Evolutionary conservation across 139 green algal genomes (phyloP), one percentile per base, ranked within the genome.

Genomic region (Closterium sp.): DNA sequence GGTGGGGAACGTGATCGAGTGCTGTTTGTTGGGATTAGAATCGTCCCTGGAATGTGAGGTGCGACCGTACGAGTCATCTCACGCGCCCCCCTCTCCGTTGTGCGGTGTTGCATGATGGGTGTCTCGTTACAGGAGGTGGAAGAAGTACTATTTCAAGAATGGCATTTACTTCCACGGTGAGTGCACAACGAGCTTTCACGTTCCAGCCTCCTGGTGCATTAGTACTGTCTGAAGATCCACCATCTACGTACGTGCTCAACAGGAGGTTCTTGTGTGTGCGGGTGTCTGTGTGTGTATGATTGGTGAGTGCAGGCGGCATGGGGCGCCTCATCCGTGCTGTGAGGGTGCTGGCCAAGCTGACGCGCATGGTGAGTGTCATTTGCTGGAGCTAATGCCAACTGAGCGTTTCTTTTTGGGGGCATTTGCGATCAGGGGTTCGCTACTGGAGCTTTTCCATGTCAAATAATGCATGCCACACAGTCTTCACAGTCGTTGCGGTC

Each of bases 101-200:
- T 79, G n/a, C n/a, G n/a, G n/a, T n/a, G n/a, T 24, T 79, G 62
- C 4, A 0, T 79, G 17, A 50, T 9, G 38, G 38, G 38, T 79
- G 13, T 24, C 11, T 79, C 5, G 42, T 9, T 45, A 24, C 90
- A 92, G 90, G 90, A 70, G 90, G 32, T 31, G 89, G 86, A 92
- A 92, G 86, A n/a, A 42, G 84, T 92, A 92, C 90, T 99, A 99
- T 96, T 99, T 99, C 96, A 95, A 96, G 89, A 91, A 97, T 31
- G 98, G 98, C 4, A 96, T 99, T 22, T 99, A 99, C 96, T 99
- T 98, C 94, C 97, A 94, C 89, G 98, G 98, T 87, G 96, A 89
- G 88, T 90, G 17, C 31, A 31, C 31, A 50, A 50, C 38, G 38
- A 17, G 38, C 38, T 13, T 11, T 50, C 1, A 50, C 38, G 1